phyloP scores from a whole-genome alignment of 176 grass and related monocot genomes.

The Carex scoparia region DNA sequence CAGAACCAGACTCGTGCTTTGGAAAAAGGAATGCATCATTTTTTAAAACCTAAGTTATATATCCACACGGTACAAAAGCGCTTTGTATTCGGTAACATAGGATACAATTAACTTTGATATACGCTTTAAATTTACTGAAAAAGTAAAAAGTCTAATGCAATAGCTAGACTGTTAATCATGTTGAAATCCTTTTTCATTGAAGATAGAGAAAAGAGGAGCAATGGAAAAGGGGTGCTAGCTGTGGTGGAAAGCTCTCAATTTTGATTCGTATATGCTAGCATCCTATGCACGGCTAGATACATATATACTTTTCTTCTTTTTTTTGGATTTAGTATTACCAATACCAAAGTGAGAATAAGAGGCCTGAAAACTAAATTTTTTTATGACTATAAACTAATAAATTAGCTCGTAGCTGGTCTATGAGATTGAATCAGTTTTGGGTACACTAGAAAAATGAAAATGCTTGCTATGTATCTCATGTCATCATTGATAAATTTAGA shows the following conservation, averaged over 20 bases:
- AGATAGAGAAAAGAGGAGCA: background rate
- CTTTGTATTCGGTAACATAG: background rate
- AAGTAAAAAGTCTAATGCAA: conserved; percentile 12
- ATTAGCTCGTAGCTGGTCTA: background rate
- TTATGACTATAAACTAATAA: background rate
- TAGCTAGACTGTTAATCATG: background rate
- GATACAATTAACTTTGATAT: conserved; percentile 7
- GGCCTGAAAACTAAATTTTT: background rate
- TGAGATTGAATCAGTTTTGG: background rate
- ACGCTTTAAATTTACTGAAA: background rate
- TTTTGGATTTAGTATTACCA: background rate
- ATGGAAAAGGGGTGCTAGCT: background rate
- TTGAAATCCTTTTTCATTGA: conserved; percentile 2
- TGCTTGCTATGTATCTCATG: background rate
- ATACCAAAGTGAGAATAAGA: background rate
- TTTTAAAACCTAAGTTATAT: background rate
- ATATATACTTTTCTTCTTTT: no score
- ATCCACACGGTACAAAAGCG: background rate
- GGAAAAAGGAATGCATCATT: conserved; percentile 5
- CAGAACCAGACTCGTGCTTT: background rate
- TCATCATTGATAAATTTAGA: background rate
- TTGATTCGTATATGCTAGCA: conserved; percentile 3
- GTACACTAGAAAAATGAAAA: background rate
- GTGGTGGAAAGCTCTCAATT: conserved; percentile 11
- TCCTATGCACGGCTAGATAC: background rate